Conservation (phyloP, 179 eudicot species). For the Amaranthus tricolor region DNA sequence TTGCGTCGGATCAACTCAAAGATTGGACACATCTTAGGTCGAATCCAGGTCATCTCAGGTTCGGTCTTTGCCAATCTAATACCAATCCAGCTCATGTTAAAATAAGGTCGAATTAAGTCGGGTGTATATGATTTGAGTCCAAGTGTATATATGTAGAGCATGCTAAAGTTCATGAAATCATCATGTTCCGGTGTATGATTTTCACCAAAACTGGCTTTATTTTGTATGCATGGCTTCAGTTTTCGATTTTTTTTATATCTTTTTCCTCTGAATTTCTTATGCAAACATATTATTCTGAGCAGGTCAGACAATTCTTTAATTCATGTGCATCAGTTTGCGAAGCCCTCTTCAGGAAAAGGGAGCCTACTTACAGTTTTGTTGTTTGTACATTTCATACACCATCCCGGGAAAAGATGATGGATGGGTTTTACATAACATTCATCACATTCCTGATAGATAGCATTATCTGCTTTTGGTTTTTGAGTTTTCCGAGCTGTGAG, state of each 20-base stretch:
- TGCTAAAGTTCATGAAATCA: too few relatives aligned
- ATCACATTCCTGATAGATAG: background rate
- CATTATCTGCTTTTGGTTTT: background rate
- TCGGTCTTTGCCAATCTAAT: too few relatives aligned
- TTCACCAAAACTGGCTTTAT: too few relatives aligned
- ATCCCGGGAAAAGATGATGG: background rate
- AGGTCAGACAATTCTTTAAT: slow-evolving; percentile 18
- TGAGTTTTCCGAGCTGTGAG: background rate
- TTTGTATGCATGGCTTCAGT: too few relatives aligned
- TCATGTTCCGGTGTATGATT: too few relatives aligned
- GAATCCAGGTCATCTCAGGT: too few relatives aligned
- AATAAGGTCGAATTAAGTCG: too few relatives aligned
- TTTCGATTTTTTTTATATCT: background rate
- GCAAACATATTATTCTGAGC: background rate
- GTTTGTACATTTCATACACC: slow-evolving; percentile 14
- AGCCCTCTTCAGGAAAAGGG: slow-evolving; percentile 9
- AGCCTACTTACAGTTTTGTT: slow-evolving; percentile 5
- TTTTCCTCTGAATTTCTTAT: background rate
- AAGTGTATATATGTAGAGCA: too few relatives aligned
- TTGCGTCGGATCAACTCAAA: too few relatives aligned
- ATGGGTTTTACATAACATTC: slow-evolving; percentile 8
- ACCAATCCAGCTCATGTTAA: too few relatives aligned
- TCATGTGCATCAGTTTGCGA: background rate
- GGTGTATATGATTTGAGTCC: too few relatives aligned
- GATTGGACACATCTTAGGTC: too few relatives aligned